Percentiles rank a stretch among this genome's conserved stretches.
Evolutionary conservation across 495 filamentous ascomycete genomes (phyloP).

Genomic region (Platismatia glauca): DNA sequence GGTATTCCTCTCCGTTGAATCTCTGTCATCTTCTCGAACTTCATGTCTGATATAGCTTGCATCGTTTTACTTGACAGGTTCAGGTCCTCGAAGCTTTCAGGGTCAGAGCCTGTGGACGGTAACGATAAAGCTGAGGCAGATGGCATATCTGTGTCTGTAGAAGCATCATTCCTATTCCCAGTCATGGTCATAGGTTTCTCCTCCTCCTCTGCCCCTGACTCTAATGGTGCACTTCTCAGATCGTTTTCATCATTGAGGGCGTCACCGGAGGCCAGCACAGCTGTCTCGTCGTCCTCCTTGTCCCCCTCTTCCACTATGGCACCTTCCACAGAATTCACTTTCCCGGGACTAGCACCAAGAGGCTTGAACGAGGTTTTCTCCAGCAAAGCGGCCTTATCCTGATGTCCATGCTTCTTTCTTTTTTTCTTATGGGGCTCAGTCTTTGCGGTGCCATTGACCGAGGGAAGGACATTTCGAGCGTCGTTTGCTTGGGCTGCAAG

Average conservation of each 20-base stretch:
- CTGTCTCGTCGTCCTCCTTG: constrained; percentile 1
- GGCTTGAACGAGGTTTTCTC: neutral
- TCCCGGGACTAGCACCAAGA: neutral
- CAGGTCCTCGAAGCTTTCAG: constrained; percentile 66
- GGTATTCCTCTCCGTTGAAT: constrained; percentile 87
- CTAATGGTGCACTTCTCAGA: neutral
- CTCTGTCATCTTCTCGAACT: constrained; percentile 90
- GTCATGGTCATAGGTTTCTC: neutral
- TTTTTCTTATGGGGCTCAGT: constrained; percentile 1
- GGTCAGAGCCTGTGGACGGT: constrained; percentile 45
- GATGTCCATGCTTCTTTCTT: constrained; percentile 7
- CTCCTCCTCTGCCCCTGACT: neutral
- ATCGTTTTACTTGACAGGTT: constrained; percentile 79
- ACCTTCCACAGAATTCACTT: neutral
- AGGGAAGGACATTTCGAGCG: neutral
- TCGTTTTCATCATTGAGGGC: neutral
- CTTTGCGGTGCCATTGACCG: constrained; percentile 4
- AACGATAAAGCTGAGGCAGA: constrained; percentile 44
- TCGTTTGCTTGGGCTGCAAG: neutral
- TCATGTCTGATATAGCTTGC: constrained; percentile 83
- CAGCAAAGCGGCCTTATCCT: neutral
- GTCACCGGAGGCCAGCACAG: constrained; percentile 15
- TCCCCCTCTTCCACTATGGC: neutral
- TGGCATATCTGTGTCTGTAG: constrained; percentile 37
- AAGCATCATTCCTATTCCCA: neutral